Evolutionary conservation across 2,329 filamentous ascomycete species (phyloP), one percentile per base, ranked within the genome.

Genomic region (Exophiala sp.): DNA sequence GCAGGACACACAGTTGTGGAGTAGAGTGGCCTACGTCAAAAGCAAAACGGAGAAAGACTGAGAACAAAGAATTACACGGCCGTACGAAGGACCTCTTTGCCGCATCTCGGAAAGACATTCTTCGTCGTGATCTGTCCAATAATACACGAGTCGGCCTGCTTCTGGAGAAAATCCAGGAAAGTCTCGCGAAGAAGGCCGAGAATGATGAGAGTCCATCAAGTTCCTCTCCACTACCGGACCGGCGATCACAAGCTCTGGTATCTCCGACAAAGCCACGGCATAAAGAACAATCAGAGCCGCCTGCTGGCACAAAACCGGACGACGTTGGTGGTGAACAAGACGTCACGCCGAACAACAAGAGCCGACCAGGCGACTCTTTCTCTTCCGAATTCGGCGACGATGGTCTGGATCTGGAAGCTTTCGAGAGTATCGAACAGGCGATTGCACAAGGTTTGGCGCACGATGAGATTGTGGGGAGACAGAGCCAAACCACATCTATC

Each of bases 1-100:
- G 85, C 62, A 80, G 86, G 60, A 79, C 86, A 2, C 79, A 85
- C 55, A 90, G 86, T 66, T 88, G 84, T 65, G 86, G 85, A 14
- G 76, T 80, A 20, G 81, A 87, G 62, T 88, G 86, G 79, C 85
- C 86, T n/a, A 73, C 69, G 3, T 76, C 75, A n/a, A 73, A 71
- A 50, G 59, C 72, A 1, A 91, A 91, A 68, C 78, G 85, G 59
- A 79, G 85, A 62, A 86, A 79, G 62, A 65, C 83, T 6, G 80
- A 84, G 46, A 76, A 75, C 33, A 68, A 59, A 40, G 59, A 69
- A 49, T 66, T 72, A 18, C 59, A 64, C 11, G 77, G 75, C 55
- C 73, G 71, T 59, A 75, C 76, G 52, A 77, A 78, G 29, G 66
- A 71, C 33, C 66, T 72, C 9, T 76, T 76, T 57, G 68, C 70